These are phyloP conservation scores for Striga hermonthica DNA, from an alignment of 305 asterid genomes.

Conservation along the genomic window DNA sequence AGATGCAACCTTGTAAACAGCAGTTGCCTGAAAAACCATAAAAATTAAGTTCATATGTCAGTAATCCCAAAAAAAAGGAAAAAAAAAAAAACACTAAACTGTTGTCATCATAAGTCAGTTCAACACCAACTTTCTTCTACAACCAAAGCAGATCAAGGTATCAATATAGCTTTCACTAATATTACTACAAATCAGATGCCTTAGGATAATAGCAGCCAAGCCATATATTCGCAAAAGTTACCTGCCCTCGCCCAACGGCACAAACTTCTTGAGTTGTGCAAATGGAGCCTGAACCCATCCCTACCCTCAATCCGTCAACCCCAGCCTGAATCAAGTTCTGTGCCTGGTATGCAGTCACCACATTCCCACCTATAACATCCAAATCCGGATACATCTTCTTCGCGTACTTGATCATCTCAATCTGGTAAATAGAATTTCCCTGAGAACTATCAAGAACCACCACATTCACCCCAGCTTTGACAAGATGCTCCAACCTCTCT, in stretches of 20 bases:
- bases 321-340: constrained; percentile 89
- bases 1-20: constrained; percentile 92
- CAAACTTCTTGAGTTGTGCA: constrained; percentile 99
- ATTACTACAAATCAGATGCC: constrained; percentile 13
- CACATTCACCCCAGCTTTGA: constrained; percentile 78
- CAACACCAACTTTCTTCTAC: background rate
- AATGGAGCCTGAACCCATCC: constrained; percentile 98
- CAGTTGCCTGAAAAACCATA: constrained; percentile 61
- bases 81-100: background rate
- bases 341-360: constrained; percentile 77
- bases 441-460: constrained; percentile 89
- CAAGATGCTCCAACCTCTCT: constrained; percentile 79
- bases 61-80: constrained; percentile 7
- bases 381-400: constrained; percentile 65
- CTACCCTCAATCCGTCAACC: constrained; percentile 92
- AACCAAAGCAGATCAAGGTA: background rate
- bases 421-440: constrained; percentile 83
- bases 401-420: constrained; percentile 78
- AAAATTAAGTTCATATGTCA: background rate
- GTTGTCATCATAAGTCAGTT: background rate
- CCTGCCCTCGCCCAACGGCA: constrained; percentile 99
- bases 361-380: constrained; percentile 92
- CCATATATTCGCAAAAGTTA: constrained; percentile 20
- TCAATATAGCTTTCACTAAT: background rate
- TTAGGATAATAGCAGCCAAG: background rate